Evolutionary conservation across 805 yeast genomes (phyloP), one percentile per base, ranked within the genome.

Genomic region (Lipomyces spencermartinsiae): DNA sequence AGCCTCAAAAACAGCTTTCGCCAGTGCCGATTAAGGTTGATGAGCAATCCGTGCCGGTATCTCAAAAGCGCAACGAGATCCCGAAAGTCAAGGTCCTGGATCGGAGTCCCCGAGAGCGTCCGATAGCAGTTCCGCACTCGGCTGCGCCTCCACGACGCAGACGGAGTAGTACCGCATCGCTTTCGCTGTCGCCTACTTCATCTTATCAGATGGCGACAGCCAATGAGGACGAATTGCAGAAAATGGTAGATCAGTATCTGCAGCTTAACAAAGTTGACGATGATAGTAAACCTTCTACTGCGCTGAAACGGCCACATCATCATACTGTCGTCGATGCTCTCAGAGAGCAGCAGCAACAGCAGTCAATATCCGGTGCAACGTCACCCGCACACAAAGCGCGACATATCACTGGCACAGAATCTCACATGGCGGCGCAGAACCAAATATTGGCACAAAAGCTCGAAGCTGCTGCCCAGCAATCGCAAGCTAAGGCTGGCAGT

Each of bases 191-290:
- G 60, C 71, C 71, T 8, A 63, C 70, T 19, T 68, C 71, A 7
- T 68, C 71, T n/a, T 65, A 68, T 31, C 59, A 51, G 29, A 62
- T 62, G 58, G 19, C 67, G 58, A 51, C 55, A 2, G 58, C 69
- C n/a, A 59, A 62, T 37, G 72, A 69, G 25, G 72, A 68, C n/a
- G 72, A 69, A 46, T 51, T 69, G 62, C 71, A 69, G 62, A 31
- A 61, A 14, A 69, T 69, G 72, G 72, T 69, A 8, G 72, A 69
- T 39, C 34, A n/a, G 29, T 69, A 69, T 53, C 34, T 69, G 31
- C 71, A 66, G 60, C 58, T 69, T 25, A 64, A 64, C 53, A 25
- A 37, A n/a, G 63, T 39, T 14, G 71, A 54, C 19, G 64, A 54
- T 5, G 46, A 33, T 3, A n/a, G 10, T 12, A 62, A 61, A 35